Percentiles rank a stretch among this genome's conserved stretches.
Evolutionary conservation across 2,329 filamentous ascomycete genomes (phyloP).

Genomic region (Leptographium flavum): DNA sequence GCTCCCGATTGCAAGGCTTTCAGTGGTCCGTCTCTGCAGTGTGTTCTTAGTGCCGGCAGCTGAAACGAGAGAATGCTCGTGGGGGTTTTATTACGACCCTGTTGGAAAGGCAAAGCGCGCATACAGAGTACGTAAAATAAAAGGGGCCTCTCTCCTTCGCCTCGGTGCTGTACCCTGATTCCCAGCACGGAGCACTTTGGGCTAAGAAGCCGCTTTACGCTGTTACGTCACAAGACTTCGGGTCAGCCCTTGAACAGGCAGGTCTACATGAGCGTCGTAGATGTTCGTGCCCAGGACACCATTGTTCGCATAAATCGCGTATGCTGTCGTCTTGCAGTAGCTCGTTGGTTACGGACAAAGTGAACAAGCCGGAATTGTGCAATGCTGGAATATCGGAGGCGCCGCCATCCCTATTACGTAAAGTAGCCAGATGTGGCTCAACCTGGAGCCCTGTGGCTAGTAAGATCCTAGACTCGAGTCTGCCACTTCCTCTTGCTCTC

Average conservation of each 20-base stretch:
- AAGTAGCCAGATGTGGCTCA: no score
- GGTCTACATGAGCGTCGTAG: background rate
- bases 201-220: background rate
- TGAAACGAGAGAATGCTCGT: background rate
- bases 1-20: background rate
- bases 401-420: no score
- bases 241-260: background rate
- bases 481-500: no score
- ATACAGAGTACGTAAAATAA: background rate
- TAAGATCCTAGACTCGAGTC: no score
- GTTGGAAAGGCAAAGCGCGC: background rate
- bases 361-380: no score
- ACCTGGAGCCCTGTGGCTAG: no score
- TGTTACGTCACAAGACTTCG: background rate
- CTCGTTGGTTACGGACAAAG: no score
- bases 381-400: no score
- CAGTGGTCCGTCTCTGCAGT: background rate
- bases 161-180: background rate
- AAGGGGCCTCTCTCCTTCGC: background rate
- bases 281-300: background rate
- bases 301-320: background rate
- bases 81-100: background rate
- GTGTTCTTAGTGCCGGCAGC: background rate
- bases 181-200: background rate
- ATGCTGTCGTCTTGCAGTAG: background rate